Percentiles rank a stretch among this genome's conserved stretches.
Evolutionary conservation across 2,329 filamentous ascomycete genomes (phyloP).

Genomic region (Pezicula neosporulosa): DNA sequence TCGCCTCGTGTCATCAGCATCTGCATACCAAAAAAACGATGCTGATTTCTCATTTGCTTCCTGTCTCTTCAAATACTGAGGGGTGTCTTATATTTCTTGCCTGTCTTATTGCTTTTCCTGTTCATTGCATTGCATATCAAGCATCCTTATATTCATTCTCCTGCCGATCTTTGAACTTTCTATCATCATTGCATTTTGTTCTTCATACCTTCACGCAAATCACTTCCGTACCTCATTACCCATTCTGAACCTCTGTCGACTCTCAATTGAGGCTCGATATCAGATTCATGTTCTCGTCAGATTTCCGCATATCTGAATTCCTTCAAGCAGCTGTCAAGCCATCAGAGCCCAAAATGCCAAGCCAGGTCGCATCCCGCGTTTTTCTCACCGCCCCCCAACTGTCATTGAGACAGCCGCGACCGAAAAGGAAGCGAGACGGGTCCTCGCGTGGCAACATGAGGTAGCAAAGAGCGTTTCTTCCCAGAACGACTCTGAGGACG

Average conservation of each 20-base stretch:
- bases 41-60: not conserved
- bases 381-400: not conserved
- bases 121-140: not conserved
- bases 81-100: not conserved
- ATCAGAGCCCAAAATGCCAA: conserved; percentile 18
- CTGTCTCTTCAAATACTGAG: not conserved
- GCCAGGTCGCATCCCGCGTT: not conserved
- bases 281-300: no score
- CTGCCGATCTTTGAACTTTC: not conserved
- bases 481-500: not conserved
- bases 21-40: not conserved
- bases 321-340: not conserved
- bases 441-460: conserved; percentile 41
- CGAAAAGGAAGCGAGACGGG: conserved; percentile 28
- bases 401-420: conserved; percentile 21
- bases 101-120: not conserved
- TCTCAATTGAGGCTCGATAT: no score
- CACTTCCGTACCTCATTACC: no score
- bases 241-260: no score
- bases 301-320: not conserved
- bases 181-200: not conserved
- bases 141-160: not conserved
- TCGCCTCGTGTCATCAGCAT: conserved; percentile 6
- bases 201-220: not conserved
- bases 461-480: conserved; percentile 27